phyloP scores from a whole-genome alignment of 2,329 filamentous ascomycete genomes.

The Harringtonia lauricola region DNA sequence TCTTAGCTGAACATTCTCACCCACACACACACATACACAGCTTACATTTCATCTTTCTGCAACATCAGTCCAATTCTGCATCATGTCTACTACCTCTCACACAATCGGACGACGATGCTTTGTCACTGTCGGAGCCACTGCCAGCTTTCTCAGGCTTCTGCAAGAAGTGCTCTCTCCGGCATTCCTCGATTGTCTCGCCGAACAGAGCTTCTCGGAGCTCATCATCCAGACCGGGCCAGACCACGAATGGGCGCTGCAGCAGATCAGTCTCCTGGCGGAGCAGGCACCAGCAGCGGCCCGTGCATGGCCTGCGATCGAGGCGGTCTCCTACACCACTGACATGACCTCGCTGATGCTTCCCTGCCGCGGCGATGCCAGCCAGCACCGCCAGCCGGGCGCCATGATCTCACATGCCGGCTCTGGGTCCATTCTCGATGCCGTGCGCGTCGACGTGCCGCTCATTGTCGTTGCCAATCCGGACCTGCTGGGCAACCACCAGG shows the following conservation, averaged over 20 bases:
- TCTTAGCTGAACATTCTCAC: too few species aligned
- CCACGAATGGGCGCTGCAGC: conserved; percentile 38
- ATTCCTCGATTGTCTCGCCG: conserved; percentile 52
- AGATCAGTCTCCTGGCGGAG: conserved; percentile 7
- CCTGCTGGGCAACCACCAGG: conserved; percentile 83
- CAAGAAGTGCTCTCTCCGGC: conserved; percentile 46
- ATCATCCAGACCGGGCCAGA: conserved; percentile 73
- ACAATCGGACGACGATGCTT: conserved; percentile 52
- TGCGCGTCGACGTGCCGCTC: conserved; percentile 63
- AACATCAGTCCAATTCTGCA: not conserved
- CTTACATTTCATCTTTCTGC: too few species aligned
- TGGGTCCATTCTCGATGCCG: conserved; percentile 76
- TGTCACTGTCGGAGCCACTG: conserved; percentile 87
- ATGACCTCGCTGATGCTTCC: conserved; percentile 47
- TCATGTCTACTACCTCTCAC: conserved; percentile 6
- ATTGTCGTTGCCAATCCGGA: conserved; percentile 79
- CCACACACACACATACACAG: too few species aligned
- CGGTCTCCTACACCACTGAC: conserved; percentile 57
- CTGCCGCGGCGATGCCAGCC: conserved; percentile 32
- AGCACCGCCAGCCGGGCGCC: conserved; percentile 47
- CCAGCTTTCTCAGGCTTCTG: conserved; percentile 66
- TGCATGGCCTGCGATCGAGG: conserved; percentile 7
- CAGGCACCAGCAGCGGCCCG: not conserved
- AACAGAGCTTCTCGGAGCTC: conserved; percentile 57
- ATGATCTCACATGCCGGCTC: conserved; percentile 88